Conservation (phyloP, 2,329 filamentous ascomycete genomes). For the Orbilia quercus region DNA sequence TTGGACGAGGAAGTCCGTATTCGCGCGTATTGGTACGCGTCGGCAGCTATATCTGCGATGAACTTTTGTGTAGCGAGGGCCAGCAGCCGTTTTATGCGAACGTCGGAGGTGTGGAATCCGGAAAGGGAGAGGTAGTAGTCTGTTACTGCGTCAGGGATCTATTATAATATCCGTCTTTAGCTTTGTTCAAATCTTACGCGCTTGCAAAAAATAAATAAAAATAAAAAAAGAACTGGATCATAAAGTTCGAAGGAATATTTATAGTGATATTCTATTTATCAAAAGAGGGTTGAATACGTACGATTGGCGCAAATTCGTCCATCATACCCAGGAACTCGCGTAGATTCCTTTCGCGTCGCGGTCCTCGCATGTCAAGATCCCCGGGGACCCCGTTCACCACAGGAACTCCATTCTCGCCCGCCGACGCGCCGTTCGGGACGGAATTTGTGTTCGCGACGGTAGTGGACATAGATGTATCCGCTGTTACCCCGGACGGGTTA, state of each 20-base stretch:
- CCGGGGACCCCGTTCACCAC: conserved; percentile 11
- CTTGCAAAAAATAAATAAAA: not conserved
- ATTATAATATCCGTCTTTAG: conserved; percentile 18
- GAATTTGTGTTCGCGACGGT: conserved; percentile 47
- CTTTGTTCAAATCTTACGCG: conserved; percentile 3
- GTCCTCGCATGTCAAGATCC: conserved; percentile 21
- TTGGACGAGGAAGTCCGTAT: conserved; percentile 89
- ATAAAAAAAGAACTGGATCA: too few relatives aligned
- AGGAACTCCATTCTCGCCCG: conserved; percentile 31
- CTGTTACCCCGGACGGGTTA: conserved; percentile 5
- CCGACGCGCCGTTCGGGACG: conserved; percentile 37
- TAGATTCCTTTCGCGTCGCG: conserved; percentile 89
- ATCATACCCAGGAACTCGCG: conserved; percentile 95
- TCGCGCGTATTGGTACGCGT: conserved; percentile 96
- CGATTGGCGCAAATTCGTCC: conserved; percentile 97
- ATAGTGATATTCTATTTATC: too few relatives aligned
- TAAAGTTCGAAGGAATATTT: too few relatives aligned
- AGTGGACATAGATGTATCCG: conserved; percentile 44
- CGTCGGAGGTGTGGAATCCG: conserved; percentile 90
- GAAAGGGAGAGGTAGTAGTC: conserved; percentile 98
- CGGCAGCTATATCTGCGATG: conserved; percentile 94
- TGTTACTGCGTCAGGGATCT: conserved; percentile 98
- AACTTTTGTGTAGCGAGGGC: conserved; percentile 99
- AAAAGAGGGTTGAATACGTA: conserved; percentile 67
- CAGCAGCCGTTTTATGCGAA: conserved; percentile 88